Conservation (phyloP, 169 alveolate species). For the Cryptosporidium meleagridis region DNA sequence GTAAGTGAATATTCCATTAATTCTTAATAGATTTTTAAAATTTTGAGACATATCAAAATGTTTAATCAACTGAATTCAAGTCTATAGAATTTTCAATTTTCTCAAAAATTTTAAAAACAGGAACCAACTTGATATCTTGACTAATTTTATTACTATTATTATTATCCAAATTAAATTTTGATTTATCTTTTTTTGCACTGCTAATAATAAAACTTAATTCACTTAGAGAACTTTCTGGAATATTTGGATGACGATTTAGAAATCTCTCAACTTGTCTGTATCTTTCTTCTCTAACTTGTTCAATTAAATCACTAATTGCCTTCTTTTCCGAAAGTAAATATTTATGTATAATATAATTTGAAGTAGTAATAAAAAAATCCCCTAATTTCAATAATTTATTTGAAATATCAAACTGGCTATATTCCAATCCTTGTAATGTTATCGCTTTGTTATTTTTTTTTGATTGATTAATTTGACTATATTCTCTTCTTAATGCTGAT, state of each 20-base stretch:
- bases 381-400: conserved; percentile 57
- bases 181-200: conserved; percentile 21
- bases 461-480: background rate
- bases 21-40: conserved; percentile 11
- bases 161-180: background rate
- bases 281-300: conserved; percentile 21
- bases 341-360: conserved; percentile 38
- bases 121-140: background rate
- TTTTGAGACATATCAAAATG: conserved; percentile 5
- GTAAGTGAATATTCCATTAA: conserved; percentile 44
- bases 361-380: conserved; percentile 44
- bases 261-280: conserved; percentile 7
- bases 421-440: conserved; percentile 10
- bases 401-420: conserved; percentile 34
- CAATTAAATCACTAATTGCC: conserved; percentile 15
- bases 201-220: conserved; percentile 36
- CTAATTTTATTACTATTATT: background rate
- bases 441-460: background rate
- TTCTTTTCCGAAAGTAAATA: conserved; percentile 43
- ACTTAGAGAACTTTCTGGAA: conserved; percentile 10
- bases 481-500: conserved; percentile 68
- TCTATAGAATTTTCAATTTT: background rate
- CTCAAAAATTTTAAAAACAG: conserved; percentile 16
- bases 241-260: conserved; percentile 33
- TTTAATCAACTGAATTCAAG: conserved; percentile 28